Conservation (phyloP, 1,284 basidiomycete species). For the Sporisorium sorghi region DNA sequence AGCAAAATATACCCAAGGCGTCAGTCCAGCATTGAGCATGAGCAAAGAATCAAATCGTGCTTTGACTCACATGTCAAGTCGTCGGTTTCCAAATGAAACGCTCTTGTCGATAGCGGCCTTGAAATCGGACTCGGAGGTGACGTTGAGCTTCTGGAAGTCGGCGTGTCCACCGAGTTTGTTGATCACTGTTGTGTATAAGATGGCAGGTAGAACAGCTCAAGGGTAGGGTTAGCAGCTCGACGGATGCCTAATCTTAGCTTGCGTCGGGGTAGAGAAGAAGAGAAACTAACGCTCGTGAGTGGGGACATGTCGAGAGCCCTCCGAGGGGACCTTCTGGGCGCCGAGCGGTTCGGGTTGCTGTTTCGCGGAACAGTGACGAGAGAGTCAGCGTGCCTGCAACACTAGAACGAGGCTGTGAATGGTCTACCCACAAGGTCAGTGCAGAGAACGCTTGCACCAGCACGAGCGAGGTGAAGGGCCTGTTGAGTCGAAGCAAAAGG, state of each 20-base stretch:
- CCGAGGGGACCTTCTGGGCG: conserved; percentile 3
- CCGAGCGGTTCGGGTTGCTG: conserved; percentile 37
- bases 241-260: no score
- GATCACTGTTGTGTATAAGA: conserved; percentile 22
- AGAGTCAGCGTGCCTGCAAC: not conserved
- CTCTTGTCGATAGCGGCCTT: conserved; percentile 32
- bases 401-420: not conserved
- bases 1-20: no score
- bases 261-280: not conserved
- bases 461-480: conserved; percentile 37
- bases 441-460: conserved; percentile 44
- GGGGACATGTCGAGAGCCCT: conserved; percentile 33
- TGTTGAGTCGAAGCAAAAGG: not conserved
- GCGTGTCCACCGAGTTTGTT: conserved; percentile 36
- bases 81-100: conserved; percentile 24
- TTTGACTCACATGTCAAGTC: conserved; percentile 32
- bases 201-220: not conserved
- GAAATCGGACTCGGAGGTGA: conserved; percentile 46
- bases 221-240: not conserved
- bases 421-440: conserved; percentile 23
- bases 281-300: conserved; percentile 29
- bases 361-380: not conserved
- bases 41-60: no score
- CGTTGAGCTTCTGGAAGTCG: conserved; percentile 47
- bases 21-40: no score